Base-by-base conservation (phyloP, 805 yeast genomes). In the Scheffersomyces stipitis region DNA sequence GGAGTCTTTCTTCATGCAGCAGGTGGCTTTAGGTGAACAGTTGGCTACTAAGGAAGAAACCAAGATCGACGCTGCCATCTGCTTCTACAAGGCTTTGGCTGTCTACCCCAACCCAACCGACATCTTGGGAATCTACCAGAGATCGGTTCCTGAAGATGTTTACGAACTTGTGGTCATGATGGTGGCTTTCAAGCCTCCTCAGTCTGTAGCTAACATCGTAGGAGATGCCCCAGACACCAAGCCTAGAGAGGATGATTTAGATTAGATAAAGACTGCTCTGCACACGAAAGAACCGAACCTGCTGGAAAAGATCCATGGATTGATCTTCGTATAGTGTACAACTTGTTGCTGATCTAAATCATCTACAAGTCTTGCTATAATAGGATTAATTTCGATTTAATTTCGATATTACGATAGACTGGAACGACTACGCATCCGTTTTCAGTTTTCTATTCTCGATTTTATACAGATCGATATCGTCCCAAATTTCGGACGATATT, bases 81-180 rank as follows among this genome's bases (percentile, higher is more conserved):
- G 83, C 49, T 93, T 89, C 76, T 93, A 93, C 78, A 86, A 87
- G 64, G 98, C 97, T 10, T 74, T 93, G 58, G 78, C 87, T 28
- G 90, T 89, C 34, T 91, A 90, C 64, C 98, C 99, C 44, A 83
- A 85, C 63, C 99, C 99, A 41, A 83, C 95, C 38, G 96, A 88
- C 54, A 79, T 93, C 52, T 75, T 93, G 59, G 84, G 83, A 34
- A 81, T 91, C 53, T 91, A 87, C 69, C 96, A 91, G 71, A 85
- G 85, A 71, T 76, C 90, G 36, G 80, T 91, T 47, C 90, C 93
- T 35, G 83, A 81, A 57, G 81, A 78, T 31, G 81, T 90, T 40
- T 82, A 88, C 59, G 96, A 89, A 57, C 72, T 81, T 50, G 76
- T 91, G 51, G 85, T 89, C 51, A 76, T 84, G 76, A 82, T 90